A percentile compares a stretch with the other conserved stretches of the same genome.
Evolutionary conservation across 139 green algal genomes (phyloP).

Genomic region (Closterium sp.): DNA sequence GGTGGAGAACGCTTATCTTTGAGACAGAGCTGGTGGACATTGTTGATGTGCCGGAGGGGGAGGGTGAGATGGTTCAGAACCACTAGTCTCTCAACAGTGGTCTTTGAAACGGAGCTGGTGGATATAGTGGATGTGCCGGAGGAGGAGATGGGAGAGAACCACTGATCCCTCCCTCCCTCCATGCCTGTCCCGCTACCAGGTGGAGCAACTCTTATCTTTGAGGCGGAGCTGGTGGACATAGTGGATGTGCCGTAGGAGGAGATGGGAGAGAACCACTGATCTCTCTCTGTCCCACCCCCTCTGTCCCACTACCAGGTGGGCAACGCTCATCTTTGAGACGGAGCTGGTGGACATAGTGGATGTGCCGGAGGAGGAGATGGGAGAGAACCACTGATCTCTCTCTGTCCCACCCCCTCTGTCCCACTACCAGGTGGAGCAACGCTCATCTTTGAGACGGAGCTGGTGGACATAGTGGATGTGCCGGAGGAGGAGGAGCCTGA

Average conservation of each 20-base stretch:
- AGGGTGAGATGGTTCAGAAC: no score
- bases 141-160: neutral
- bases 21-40: no score
- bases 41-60: no score
- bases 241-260: neutral
- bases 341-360: conserved; percentile 20
- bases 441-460: conserved; percentile 51
- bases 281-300: no score
- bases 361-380: neutral
- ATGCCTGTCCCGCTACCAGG: conserved; percentile 3
- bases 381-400: no score
- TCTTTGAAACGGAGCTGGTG: conserved; percentile 47
- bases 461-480: conserved; percentile 3
- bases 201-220: conserved; percentile 51
- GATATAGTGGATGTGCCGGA: neutral
- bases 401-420: no score
- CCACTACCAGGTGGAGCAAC: conserved; percentile 44
- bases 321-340: conserved; percentile 51
- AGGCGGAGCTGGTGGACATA: conserved; percentile 31
- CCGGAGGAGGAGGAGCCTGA: neutral
- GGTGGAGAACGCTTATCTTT: conserved; percentile 12
- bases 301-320: conserved; percentile 45
- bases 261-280: no score
- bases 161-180: neutral
- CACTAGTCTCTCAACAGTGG: conserved; percentile 32